These are phyloP conservation scores for Candida piceae DNA, from an alignment of 805 yeast species.

Conservation along the genomic window DNA sequence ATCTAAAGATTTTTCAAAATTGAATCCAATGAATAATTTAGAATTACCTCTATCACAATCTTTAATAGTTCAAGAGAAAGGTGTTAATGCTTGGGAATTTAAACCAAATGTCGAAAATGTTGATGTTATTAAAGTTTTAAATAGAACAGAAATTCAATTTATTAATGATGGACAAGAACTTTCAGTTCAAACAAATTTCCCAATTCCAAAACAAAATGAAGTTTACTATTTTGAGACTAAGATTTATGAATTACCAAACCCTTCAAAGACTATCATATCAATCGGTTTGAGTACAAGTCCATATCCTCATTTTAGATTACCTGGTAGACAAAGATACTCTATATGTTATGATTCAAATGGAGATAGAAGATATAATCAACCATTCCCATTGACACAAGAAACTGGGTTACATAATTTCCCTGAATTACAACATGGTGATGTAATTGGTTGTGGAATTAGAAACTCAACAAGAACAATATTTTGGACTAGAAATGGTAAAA, in stretches of 20 bases:
- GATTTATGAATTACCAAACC: constrained; percentile 62
- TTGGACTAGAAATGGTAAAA: constrained; percentile 92
- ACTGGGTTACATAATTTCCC: constrained; percentile 54
- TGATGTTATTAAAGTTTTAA: constrained; percentile 56
- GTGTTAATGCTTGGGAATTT: constrained; percentile 88
- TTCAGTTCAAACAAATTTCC: constrained; percentile 74
- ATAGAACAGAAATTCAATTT: constrained; percentile 58
- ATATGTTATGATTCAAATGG: constrained; percentile 88
- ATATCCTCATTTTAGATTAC: constrained; percentile 88
- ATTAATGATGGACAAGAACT: constrained; percentile 40
- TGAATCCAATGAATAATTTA: constrained; percentile 33
- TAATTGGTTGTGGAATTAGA: constrained; percentile 86
- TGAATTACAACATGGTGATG: constrained; percentile 71
- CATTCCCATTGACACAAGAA: constrained; percentile 43
- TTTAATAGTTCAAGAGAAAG: constrained; percentile 75
- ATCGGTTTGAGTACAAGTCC: constrained; percentile 84
- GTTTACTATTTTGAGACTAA: constrained; percentile 89
- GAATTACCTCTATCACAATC: constrained; percentile 48
- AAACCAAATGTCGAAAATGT: constrained; percentile 49
- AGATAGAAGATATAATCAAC: constrained; percentile 70
- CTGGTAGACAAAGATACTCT: constrained; percentile 85
- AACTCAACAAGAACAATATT: constrained; percentile 80
- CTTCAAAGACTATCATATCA: constrained; percentile 52
- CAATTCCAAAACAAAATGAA: constrained; percentile 76
- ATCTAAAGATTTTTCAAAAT: constrained; percentile 48